Conservation (phyloP, 2,329 filamentous ascomycete species). For the Fusarium continuum region DNA sequence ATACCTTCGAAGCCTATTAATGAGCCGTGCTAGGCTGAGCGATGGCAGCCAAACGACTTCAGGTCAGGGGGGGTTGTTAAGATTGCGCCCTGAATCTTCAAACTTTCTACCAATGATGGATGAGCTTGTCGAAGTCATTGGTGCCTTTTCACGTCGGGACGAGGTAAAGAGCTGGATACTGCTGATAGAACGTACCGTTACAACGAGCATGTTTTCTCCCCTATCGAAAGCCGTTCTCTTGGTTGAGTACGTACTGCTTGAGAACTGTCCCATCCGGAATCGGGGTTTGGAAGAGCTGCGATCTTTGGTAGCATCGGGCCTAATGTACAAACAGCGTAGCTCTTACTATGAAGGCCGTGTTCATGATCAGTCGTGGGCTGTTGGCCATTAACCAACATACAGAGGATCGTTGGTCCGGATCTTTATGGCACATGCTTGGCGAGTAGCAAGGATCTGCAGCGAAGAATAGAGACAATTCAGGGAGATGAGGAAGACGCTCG, state of each 20-base stretch:
- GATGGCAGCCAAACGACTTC: background rate
- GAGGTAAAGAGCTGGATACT: conserved; percentile 9
- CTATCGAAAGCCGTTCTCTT: background rate
- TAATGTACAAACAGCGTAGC: background rate
- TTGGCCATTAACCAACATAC: background rate
- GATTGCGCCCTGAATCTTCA: conserved; percentile 21
- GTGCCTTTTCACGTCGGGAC: background rate
- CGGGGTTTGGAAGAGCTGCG: background rate
- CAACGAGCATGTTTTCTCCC: background rate
- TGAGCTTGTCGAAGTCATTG: background rate
- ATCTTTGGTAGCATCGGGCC: conserved; percentile 1
- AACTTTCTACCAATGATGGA: conserved; percentile 15
- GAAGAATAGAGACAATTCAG: background rate
- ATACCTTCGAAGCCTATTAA: conserved; percentile 3
- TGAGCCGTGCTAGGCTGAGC: conserved; percentile 15
- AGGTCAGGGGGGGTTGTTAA: conserved; percentile 16
- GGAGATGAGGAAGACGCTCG: background rate
- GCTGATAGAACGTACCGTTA: background rate
- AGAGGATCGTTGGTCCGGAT: conserved; percentile 2
- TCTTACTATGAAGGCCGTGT: background rate
- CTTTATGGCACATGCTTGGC: conserved; percentile 1
- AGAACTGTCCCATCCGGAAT: background rate
- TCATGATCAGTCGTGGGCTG: conserved; percentile 3
- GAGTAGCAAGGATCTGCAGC: background rate
- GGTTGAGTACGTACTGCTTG: background rate